Conservation (phyloP, 2,329 filamentous ascomycete species). For the Talaromyces atroroseus region DNA sequence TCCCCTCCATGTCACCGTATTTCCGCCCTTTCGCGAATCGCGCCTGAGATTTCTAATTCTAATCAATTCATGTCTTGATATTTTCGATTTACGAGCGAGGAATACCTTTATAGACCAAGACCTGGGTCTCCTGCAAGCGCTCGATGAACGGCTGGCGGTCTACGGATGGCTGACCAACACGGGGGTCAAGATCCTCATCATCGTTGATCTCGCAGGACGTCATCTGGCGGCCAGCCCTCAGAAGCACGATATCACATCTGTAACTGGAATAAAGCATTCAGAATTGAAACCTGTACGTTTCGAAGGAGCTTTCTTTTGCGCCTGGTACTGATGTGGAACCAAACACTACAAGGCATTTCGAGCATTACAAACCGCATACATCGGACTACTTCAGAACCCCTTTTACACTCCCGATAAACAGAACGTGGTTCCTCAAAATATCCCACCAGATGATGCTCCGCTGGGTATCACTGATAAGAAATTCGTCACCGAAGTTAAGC, state of each 20-base stretch:
- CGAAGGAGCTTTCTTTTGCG: not conserved
- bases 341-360: constrained; percentile 61
- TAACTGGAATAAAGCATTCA: constrained; percentile 70
- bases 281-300: constrained; percentile 72
- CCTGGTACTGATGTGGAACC: constrained; percentile 12
- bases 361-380: constrained; percentile 88
- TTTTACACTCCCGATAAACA: constrained; percentile 91
- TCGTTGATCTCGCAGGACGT: constrained; percentile 84
- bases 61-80: constrained; percentile 83
- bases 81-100: constrained; percentile 80
- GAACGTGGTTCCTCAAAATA: constrained; percentile 51
- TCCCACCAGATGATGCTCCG: constrained; percentile 39
- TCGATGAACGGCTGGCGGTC: constrained; percentile 86
- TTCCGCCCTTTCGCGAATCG: constrained; percentile 64
- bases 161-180: constrained; percentile 98
- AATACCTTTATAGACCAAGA: constrained; percentile 72
- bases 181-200: constrained; percentile 80
- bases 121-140: constrained; percentile 82
- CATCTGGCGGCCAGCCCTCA: constrained; percentile 35
- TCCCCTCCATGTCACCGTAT: constrained; percentile 86
- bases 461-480: constrained; percentile 72
- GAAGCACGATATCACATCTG: constrained; percentile 32
- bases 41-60: constrained; percentile 83
- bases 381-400: constrained; percentile 81
- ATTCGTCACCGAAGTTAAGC: constrained; percentile 76